Evolutionary conservation across 163 green algal species (phyloP).

Genomic region (Volvox carteri): DNA sequence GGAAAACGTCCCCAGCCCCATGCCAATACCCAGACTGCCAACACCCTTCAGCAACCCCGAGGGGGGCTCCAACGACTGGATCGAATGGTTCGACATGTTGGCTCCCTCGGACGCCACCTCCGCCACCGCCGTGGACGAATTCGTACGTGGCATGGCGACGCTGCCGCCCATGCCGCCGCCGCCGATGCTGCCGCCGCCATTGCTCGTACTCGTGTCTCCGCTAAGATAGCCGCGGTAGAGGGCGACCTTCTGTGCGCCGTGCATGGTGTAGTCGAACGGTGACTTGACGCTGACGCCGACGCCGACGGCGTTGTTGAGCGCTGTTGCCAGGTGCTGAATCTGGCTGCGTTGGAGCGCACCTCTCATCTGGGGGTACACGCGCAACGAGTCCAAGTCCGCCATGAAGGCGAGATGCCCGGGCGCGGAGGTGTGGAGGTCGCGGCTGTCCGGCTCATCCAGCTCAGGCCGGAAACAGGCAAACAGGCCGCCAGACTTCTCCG

Average conservation of each 20-base stretch:
- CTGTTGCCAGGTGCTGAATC: conserved; percentile 50
- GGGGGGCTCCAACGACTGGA: not conserved
- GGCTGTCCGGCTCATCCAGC: conserved; percentile 56
- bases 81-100: conserved; percentile 44
- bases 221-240: conserved; percentile 44
- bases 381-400: conserved; percentile 69
- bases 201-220: not conserved
- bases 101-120: conserved; percentile 26
- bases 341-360: conserved; percentile 49
- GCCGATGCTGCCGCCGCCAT: not conserved
- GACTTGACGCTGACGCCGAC: conserved; percentile 2
- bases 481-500: conserved; percentile 58
- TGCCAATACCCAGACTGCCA: not conserved
- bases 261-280: conserved; percentile 51
- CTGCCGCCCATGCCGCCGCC: not conserved
- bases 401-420: conserved; percentile 59
- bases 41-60: not conserved
- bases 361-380: conserved; percentile 61
- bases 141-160: not conserved
- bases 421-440: conserved; percentile 35
- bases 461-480: conserved; percentile 72
- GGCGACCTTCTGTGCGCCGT: conserved; percentile 46
- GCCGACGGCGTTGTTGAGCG: conserved; percentile 36
- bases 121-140: conserved; percentile 27
- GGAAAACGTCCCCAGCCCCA: not conserved